Base-by-base conservation (phyloP, 2,329 filamentous ascomycete species). In the Pestalotiopsis sp. region DNA sequence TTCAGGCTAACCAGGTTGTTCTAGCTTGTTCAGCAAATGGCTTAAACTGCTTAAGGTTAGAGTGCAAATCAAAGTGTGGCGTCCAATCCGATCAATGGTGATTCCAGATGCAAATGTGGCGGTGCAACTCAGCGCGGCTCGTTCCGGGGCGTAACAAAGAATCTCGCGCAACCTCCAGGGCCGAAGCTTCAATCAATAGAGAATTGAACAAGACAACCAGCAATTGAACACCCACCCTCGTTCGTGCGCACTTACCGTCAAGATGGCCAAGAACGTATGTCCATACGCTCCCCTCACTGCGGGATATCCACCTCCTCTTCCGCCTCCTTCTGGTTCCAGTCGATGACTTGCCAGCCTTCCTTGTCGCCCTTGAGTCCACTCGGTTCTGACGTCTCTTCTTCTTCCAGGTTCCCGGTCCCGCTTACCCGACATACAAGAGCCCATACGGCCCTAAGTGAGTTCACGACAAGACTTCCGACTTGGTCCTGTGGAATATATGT, bases 401-500 rank as follows among this genome's bases (percentile, higher is more conserved):
- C 38, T 59, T 63, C 20, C 74, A 88, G 86, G 83, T 83, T 79
- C 81, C 82, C 76, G 73, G 80, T 77, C 76, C 80, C 71, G 74
- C 79, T 71, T 77, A 73, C 71, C 77, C 79, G 61, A 72, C 79
- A 70, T 91, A 90, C 85, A 86, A 86, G 82, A 91, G 88, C 82
- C 82, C 85, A 73, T 90, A 88, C 79, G 89, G 88, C 78, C 90
- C 90, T 66, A 91, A 90, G 90, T 91, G 88, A 82, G 85, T 81
- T 79, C 78, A 64, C 38, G 3, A 17, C n/a, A 23, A 39, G 25
- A 38, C 31, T 23, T 31, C 20, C 61, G 39, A 64, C 25, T 5
- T 14, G 12, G 4, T 64, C 61, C 41, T 23, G 12, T n/a, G 61
- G 70, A 45, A 69, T 60, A 64, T 31, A 39, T 58, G 20, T 64